phyloP scores from a whole-genome alignment of 441 rosid genomes.

The Gossypium davidsonii region DNA sequence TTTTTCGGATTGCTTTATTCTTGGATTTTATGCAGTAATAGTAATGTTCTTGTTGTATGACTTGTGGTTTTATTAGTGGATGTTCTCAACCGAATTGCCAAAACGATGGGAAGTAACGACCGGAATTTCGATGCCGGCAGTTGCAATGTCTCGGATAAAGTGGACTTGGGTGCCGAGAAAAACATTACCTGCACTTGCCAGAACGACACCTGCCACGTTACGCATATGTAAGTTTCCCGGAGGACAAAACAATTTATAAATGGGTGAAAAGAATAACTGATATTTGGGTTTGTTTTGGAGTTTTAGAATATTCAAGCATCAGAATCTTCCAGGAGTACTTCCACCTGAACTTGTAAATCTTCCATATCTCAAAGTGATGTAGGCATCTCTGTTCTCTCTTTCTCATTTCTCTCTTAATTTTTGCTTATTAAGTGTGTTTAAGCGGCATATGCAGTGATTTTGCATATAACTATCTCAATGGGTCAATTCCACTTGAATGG shows the following conservation, averaged over 20 bases:
- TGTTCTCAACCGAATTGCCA: constrained; percentile 25
- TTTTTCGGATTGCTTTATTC: too few relatives aligned
- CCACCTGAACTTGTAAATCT: constrained; percentile 42
- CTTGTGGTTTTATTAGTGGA: constrained; percentile 16
- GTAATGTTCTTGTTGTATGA: background rate
- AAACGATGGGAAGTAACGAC: constrained; percentile 27
- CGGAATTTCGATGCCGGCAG: constrained; percentile 26
- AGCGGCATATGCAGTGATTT: constrained; percentile 42
- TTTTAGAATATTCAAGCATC: constrained; percentile 33
- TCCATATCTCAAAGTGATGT: constrained; percentile 32
- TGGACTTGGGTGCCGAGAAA: constrained; percentile 19
- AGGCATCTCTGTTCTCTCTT: constrained; percentile 15
- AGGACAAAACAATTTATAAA: too few relatives aligned
- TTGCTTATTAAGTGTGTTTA: background rate
- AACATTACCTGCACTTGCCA: constrained; percentile 26
- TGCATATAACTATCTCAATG: constrained; percentile 50
- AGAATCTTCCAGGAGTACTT: constrained; percentile 40
- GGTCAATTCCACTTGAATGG: constrained; percentile 64
- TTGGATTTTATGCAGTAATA: background rate
- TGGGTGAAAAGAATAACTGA: background rate
- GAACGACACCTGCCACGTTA: constrained; percentile 37
- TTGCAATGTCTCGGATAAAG: constrained; percentile 9
- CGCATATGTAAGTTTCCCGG: constrained; percentile 26
- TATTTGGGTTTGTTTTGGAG: background rate
- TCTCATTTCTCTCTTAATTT: constrained; percentile 8